These are phyloP conservation scores for Lablab purpureus DNA, from an alignment of 306 rosid genomes.

Conservation along the genomic window DNA sequence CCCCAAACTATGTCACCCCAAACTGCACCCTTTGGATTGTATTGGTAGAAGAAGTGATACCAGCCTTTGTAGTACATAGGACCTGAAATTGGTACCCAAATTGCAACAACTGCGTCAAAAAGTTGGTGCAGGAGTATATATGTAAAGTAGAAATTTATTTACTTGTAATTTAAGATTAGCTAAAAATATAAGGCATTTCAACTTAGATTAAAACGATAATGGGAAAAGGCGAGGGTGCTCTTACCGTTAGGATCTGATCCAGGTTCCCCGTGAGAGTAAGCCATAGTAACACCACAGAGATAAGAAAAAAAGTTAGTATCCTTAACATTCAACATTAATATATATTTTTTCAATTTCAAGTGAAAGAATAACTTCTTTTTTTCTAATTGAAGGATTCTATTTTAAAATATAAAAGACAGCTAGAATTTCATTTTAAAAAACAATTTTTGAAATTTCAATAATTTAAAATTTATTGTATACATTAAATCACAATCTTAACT, in stretches of 20 bases:
- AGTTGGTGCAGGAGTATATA: neutral
- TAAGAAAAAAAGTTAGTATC: neutral
- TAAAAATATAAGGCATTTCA: no score
- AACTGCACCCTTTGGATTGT: slow-evolving; percentile 76
- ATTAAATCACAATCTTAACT: neutral
- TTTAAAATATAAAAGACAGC: neutral
- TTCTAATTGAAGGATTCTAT: neutral
- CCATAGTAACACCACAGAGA: slow-evolving; percentile 35
- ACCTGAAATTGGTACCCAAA: slow-evolving; percentile 51
- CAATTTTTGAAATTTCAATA: neutral
- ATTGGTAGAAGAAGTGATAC: slow-evolving; percentile 94
- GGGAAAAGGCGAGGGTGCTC: neutral
- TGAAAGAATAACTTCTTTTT: neutral
- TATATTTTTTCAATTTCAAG: neutral
- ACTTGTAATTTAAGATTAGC: neutral
- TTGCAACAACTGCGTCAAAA: slow-evolving; percentile 3
- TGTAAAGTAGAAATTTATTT: neutral
- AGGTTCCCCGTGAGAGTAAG: slow-evolving; percentile 40
- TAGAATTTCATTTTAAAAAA: neutral
- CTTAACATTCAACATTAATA: slow-evolving; percentile 12
- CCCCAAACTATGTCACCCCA: slow-evolving; percentile 96
- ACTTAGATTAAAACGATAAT: neutral
- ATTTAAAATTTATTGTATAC: neutral
- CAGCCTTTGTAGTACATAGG: slow-evolving; percentile 88
- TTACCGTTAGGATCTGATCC: slow-evolving; percentile 93